Evolutionary conservation across 352 stramenopile genomes (phyloP).

Genomic region (Saprolegnia parasitica): DNA sequence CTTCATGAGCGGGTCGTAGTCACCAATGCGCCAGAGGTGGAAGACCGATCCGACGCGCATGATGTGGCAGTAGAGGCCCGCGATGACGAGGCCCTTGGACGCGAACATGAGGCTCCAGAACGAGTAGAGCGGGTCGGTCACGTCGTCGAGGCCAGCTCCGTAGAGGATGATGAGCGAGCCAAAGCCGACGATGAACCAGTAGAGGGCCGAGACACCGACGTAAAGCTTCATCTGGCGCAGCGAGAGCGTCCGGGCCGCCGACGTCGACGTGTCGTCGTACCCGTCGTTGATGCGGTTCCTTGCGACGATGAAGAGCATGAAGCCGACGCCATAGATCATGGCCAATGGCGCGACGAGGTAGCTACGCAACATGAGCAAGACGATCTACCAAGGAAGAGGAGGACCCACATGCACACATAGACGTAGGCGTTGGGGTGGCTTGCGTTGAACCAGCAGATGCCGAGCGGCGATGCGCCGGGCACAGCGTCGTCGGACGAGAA

Average conservation of each 20-base stretch:
- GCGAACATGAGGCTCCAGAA: conserved; percentile 58
- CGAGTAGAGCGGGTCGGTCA: conserved; percentile 61
- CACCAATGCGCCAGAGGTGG: conserved; percentile 65
- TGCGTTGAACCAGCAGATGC: conserved; percentile 74
- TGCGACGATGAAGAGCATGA: conserved; percentile 30
- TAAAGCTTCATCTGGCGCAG: conserved; percentile 27
- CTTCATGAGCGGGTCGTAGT: conserved; percentile 85
- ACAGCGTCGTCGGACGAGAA: conserved; percentile 38
- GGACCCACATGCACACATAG: conserved; percentile 20
- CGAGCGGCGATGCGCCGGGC: conserved; percentile 62
- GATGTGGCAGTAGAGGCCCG: conserved; percentile 63
- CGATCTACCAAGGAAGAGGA: neutral
- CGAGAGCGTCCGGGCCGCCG: conserved; percentile 18
- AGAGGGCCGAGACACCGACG: conserved; percentile 20
- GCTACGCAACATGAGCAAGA: neutral
- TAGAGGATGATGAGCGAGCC: conserved; percentile 26
- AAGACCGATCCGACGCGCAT: conserved; percentile 61
- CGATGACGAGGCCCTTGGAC: conserved; percentile 57
- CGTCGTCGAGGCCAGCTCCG: conserved; percentile 39
- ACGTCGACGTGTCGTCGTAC: conserved; percentile 28
- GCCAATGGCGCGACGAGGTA: conserved; percentile 26
- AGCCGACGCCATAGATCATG: conserved; percentile 25
- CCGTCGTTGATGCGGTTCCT: conserved; percentile 28
- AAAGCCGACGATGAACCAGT: conserved; percentile 23
- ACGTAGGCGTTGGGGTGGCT: conserved; percentile 20